Base-by-base conservation (phyloP, 345 rosid genomes). In the Hypericum androsaemum region DNA sequence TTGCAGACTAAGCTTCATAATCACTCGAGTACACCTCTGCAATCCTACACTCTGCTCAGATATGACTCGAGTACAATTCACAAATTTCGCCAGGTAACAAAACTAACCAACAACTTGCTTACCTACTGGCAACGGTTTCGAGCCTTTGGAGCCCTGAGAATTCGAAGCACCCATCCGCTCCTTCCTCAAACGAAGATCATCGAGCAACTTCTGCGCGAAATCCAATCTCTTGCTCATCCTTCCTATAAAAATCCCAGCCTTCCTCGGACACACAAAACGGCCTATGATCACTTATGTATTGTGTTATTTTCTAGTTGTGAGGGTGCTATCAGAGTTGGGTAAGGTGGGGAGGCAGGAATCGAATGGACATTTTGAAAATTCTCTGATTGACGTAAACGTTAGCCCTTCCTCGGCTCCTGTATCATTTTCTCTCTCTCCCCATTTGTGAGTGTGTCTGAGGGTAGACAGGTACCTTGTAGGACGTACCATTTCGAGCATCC, bases 151-250 rank as follows among this genome's bases (percentile, higher is more conserved):
- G 54, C 62, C 70, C 68, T 74, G 82, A 54, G 15, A 32, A 46
- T 46, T 12, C 8, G 89, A 65, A 6, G 73, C 40, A 45, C 77
- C 80, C 76, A 87, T 71, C 39, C 79, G 75, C 57, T 92, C 89
- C 66, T 84, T 92, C 69, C 95, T 60, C 61, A 76, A 36, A 7
- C 88, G 75, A 52, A 92, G 96, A 72, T 92, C 98, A 63, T 87
- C 88, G 47, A 92, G 71, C 71, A 92, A 71, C 77, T 92, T 92
- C 84, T 87, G 94, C 0, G 89, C 94, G 57, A 92, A 92, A 63
- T 83, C 95, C 5, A 88, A 81, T 62, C 88, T 74, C 74, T 74
- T 92, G 46, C 73, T 81, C 98, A 92, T 92, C 39, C 48, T 22
- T 48, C 46, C 52, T 60, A 1, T 1, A 1, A 4, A 4, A 22